Percentiles rank a stretch among this genome's conserved stretches.
Evolutionary conservation across 2,329 filamentous ascomycete species (phyloP).

Genomic region (Penicillium griseofulvum): DNA sequence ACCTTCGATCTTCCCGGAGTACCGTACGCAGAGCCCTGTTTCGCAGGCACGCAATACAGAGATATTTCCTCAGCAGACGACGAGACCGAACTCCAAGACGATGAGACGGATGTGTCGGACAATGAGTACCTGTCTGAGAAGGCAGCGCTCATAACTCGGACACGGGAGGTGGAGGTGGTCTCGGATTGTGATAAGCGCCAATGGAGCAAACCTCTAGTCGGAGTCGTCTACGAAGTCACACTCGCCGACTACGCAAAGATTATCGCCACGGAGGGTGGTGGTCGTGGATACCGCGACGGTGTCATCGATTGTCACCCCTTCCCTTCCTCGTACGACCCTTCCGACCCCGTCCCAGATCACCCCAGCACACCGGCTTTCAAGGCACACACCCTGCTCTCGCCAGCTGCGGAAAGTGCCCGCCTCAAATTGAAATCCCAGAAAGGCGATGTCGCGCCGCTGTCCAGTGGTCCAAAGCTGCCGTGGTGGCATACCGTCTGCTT

Average conservation of each 20-base stretch:
- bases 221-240: slow-evolving; percentile 94
- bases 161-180: slow-evolving; percentile 25
- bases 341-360: slow-evolving; percentile 60
- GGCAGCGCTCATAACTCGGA: slow-evolving; percentile 25
- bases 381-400: slow-evolving; percentile 80
- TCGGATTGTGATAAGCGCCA: slow-evolving; percentile 50
- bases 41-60: slow-evolving; percentile 73
- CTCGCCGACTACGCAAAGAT: slow-evolving; percentile 77
- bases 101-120: slow-evolving; percentile 4
- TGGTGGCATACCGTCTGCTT: slow-evolving; percentile 29
- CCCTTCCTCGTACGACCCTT: slow-evolving; percentile 47
- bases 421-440: slow-evolving; percentile 11
- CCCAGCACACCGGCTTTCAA: slow-evolving; percentile 68
- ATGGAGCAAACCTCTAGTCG: slow-evolving; percentile 82
- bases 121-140: slow-evolving; percentile 32
- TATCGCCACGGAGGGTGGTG: slow-evolving; percentile 86
- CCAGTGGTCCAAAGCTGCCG: slow-evolving; percentile 4
- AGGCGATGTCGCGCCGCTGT: neutral
- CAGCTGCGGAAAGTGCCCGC: slow-evolving; percentile 40
- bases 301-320: slow-evolving; percentile 74
- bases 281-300: slow-evolving; percentile 79
- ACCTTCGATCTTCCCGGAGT: slow-evolving; percentile 84
- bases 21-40: slow-evolving; percentile 87
- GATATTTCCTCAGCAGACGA: slow-evolving; percentile 34
- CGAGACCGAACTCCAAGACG: slow-evolving; percentile 8